Evolutionary conservation across 1,284 basidiomycete genomes (phyloP).

Genomic region (Apiotrichum montevideense): DNA sequence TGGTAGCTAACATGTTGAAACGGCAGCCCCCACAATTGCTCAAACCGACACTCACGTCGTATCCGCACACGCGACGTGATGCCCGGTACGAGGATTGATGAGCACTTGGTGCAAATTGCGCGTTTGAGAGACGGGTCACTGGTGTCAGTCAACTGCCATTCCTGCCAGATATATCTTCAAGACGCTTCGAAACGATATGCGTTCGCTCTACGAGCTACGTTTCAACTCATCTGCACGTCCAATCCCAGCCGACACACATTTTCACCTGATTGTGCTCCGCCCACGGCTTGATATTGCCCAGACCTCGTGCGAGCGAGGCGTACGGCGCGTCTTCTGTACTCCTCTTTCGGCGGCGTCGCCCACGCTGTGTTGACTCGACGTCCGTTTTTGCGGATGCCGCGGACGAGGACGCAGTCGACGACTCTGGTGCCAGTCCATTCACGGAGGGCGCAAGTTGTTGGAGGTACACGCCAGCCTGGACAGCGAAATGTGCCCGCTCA

Average conservation of each 20-base stretch:
- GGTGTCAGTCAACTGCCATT: conserved; percentile 4
- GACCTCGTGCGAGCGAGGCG: conserved; percentile 22
- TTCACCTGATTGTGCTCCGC: conserved; percentile 40
- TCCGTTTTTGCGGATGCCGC: neutral
- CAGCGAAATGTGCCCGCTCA: conserved; percentile 38
- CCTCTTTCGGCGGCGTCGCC: neutral
- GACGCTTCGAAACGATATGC: too few relatives aligned
- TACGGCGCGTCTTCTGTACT: neutral
- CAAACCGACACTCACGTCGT: conserved; percentile 22
- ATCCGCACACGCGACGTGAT: conserved; percentile 33
- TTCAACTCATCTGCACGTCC: neutral
- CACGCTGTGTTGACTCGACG: neutral
- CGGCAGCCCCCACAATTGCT: too few relatives aligned
- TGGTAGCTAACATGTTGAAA: neutral
- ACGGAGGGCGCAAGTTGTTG: conserved; percentile 21
- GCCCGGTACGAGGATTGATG: conserved; percentile 38
- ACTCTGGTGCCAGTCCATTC: neutral
- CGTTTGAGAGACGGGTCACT: conserved; percentile 41
- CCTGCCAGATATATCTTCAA: too few relatives aligned
- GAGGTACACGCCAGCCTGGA: conserved; percentile 37
- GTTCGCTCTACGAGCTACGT: neutral
- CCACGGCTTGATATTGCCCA: conserved; percentile 24
- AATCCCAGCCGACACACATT: conserved; percentile 21
- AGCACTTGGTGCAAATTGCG: conserved; percentile 29
- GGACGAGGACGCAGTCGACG: neutral